Evolutionary conservation across 306 rosid species (phyloP), one percentile per base, ranked within the genome.

Genomic region (Castanea mollissima): DNA sequence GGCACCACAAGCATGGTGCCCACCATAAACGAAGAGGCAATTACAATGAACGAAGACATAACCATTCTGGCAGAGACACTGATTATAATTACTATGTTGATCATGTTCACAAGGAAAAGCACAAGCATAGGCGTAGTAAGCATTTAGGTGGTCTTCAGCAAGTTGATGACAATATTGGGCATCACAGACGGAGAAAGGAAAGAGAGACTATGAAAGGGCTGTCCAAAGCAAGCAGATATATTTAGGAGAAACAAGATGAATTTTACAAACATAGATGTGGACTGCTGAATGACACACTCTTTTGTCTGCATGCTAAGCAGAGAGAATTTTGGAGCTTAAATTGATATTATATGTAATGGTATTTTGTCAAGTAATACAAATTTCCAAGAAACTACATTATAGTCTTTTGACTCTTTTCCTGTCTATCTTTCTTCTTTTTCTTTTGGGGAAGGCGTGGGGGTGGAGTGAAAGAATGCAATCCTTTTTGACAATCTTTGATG

Each of bases 51-150:
- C 87, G 80, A 81, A 86, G 57, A 86, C 89, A 84, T 70, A 88
- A 55, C 79, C 90, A 87, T 81, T 78, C 80, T 29, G 86, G 84
- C 31, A 85, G 84, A 69, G 89, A 75, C 63, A 74, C 82, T 68
- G 86, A 82, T 78, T 75, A 84, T 63, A 52, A 76, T 73, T 79
- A 84, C 87, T 25, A 85, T 77, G 82, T 88, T 60, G 92, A 89
- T 77, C 90, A 63, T 76, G 87, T 82, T 71, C 87, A 72, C 20
- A 89, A 88, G 74, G 92, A 87, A 69, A 90, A 71, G 63, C 88
- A 76, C 76, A 91, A 90, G 86, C 91, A 78, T 70, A 80, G 87
- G 55, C 92, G 80, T 34, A 81, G 76, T 49, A 87, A 82, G 80
- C 82, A 71, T 69, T 46, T 69, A 16, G 77, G 77, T 60, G 63